phyloP scores from a whole-genome alignment of 768 basidiomycete species.

The Imleria badia region DNA sequence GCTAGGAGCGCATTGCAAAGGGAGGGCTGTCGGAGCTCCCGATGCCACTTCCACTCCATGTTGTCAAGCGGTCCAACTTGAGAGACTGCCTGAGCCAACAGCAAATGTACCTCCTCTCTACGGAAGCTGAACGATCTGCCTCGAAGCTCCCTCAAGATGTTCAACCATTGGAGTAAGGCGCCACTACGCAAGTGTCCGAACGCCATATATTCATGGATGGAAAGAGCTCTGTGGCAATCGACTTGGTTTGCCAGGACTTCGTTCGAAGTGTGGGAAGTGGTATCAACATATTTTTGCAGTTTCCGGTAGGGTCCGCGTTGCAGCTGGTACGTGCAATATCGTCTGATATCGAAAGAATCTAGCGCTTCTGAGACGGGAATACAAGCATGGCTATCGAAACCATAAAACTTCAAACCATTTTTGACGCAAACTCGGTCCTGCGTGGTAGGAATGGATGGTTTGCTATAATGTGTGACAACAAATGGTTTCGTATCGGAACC shows the following conservation, averaged over 20 bases:
- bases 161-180: conserved; percentile 46
- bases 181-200: conserved; percentile 48
- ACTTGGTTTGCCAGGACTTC: conserved; percentile 42
- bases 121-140: conserved; percentile 39
- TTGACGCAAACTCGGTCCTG: conserved; percentile 27
- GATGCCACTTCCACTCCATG: conserved; percentile 38
- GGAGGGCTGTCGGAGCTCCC: conserved; percentile 28
- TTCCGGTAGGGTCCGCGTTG: conserved; percentile 32
- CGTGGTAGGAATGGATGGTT: conserved; percentile 11
- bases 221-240: conserved; percentile 39
- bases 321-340: conserved; percentile 36
- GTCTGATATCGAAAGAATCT: conserved; percentile 8
- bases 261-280: conserved; percentile 42
- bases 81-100: conserved; percentile 43
- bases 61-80: conserved; percentile 37
- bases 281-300: conserved; percentile 38
- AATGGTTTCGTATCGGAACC: conserved; percentile 23
- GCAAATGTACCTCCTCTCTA: conserved; percentile 37
- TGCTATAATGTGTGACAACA: conserved; percentile 12
- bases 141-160: conserved; percentile 45
- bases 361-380: conserved; percentile 18
- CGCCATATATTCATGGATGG: conserved; percentile 43
- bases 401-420: conserved; percentile 33
- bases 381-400: conserved; percentile 28
- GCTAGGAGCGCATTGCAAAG: conserved; percentile 40